Conservation (phyloP, 495 filamentous ascomycete genomes). For the Amorphotheca resinae region DNA sequence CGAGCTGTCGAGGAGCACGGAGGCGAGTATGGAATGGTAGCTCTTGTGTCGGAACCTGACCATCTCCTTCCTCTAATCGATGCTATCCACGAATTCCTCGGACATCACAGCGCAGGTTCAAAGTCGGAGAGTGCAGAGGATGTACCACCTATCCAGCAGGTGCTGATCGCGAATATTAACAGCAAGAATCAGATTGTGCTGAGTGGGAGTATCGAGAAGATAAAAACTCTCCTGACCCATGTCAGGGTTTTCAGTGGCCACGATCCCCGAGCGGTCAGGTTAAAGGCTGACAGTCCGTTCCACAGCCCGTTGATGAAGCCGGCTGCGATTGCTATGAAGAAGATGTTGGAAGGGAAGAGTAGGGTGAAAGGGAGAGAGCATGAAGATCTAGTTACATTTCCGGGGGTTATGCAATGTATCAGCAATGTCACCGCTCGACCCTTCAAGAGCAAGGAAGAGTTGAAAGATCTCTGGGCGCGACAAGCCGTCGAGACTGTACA, state of each 20-base stretch:
- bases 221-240: slow-evolving; percentile 76
- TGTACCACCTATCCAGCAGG: slow-evolving; percentile 65
- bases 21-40: slow-evolving; percentile 87
- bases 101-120: slow-evolving; percentile 46
- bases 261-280: slow-evolving; percentile 74
- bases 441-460: slow-evolving; percentile 55
- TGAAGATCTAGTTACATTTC: slow-evolving; percentile 52
- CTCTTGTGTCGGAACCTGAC: slow-evolving; percentile 71
- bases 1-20: slow-evolving; percentile 48
- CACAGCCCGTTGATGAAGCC: slow-evolving; percentile 89
- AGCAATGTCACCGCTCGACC: slow-evolving; percentile 77
- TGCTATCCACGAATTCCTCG: slow-evolving; percentile 71
- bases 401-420: slow-evolving; percentile 61
- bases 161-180: slow-evolving; percentile 90
- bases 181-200: slow-evolving; percentile 92
- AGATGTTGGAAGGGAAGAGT: slow-evolving; percentile 43
- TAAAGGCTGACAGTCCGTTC: slow-evolving; percentile 87
- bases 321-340: slow-evolving; percentile 57
- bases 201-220: slow-evolving; percentile 73
- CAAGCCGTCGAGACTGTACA: slow-evolving; percentile 78
- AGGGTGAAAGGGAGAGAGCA: slow-evolving; percentile 30
- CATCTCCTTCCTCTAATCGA: slow-evolving; percentile 55
- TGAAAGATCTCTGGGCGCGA: slow-evolving; percentile 63
- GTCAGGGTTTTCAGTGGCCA: slow-evolving; percentile 86
- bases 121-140: slow-evolving; percentile 55